Base-by-base conservation (phyloP, 2,329 filamentous ascomycete species). In the Didymella glomerata region DNA sequence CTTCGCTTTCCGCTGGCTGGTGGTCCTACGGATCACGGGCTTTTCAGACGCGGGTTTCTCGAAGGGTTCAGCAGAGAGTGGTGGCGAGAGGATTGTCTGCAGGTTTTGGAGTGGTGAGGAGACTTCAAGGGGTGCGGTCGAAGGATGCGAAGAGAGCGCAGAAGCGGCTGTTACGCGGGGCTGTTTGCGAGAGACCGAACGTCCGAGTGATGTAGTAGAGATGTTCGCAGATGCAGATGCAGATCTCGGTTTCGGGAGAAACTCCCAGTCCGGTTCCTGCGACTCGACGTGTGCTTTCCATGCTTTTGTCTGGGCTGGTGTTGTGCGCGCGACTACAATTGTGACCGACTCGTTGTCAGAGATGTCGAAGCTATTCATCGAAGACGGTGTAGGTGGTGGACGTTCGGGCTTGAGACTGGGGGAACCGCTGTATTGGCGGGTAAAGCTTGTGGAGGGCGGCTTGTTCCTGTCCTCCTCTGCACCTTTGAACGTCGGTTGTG, bases 191-290 rank as follows among this genome's bases (percentile, higher is more conserved):
- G 38, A 46, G 20, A 46, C 38, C 18, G 56, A 49, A 32, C 50
- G 50, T 38, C 45, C 56, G 25, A 58, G 25, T 18, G 50, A 59
- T 34, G 40, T 34, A 52, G 40, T 38, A 49, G 50, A 48, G 13
- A 25, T 34, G 25, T 18, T 41, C 10, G 50, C 48, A n/a, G 50
- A 48, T 20, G 50, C 25, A 10, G 54, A 46, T 32, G 50, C 59
- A 45, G 22, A 61, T 57, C 57, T 66, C 57, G 16, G 63, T 48
- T 73, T 27, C 61, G 53, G 54, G 58, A 62, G 48, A 11, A 75
- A 68, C 48, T 75, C 70, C 73, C 73, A 74, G 48, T 71, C 64
- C 8, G 73, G 72, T 52, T 75, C 71, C 34, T 66, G 64, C 9
- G 67, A 68, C 25, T 71, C 66, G 20, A 70, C 48, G 18, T 63